Base-by-base conservation (phyloP, 75 land plant species). In the Cryptomeria japonica region DNA sequence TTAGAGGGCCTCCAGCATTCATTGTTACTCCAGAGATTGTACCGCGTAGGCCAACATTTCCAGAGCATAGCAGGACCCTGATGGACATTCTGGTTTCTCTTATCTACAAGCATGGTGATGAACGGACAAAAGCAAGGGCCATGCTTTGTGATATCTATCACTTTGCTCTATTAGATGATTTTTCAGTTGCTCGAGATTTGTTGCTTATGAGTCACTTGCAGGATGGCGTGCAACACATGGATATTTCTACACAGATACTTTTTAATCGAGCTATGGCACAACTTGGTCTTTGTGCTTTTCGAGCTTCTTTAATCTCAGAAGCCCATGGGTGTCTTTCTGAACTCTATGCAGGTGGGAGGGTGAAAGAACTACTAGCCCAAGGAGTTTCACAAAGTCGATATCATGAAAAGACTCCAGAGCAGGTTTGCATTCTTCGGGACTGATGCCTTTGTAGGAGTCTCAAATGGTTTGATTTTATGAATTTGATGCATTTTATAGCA, bases 81-180 rank as follows among this genome's bases (percentile, higher is more conserved):
- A 96, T 97, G 95, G 97, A 96, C 83, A 82, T 77, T 41, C 90
- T 97, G 16, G 94, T 97, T 1, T 92, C 94, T 84, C 92, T 93
- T 22, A 96, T 96, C 64, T 97, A 96, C 92, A 93, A 92, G 88
- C 83, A 91, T 87, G 99, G 99, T 1, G 99, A 97, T 90, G 99
- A 97, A 86, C 88, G 99, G 37, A 97, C 99, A 34, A 97, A 97
- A 87, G 97, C 99, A 38, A 92, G 99, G 84, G 99, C 99, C 16
- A 94, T 97, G 97, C 97, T 97, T 41, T 97, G 97, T 91, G 99
- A 97, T 89, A 97, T 97, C 37, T 97, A 97, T 87, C 96, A 97
- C 75, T 96, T 95, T 93, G 95, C 97, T 22, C 90, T 97, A 41
- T 86, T 91, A 37, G 98, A 94, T 83, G 96, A 97, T 85, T 97